Evolutionary conservation across 345 rosid species (phyloP).

Genomic region (Syzygium aqueum): DNA sequence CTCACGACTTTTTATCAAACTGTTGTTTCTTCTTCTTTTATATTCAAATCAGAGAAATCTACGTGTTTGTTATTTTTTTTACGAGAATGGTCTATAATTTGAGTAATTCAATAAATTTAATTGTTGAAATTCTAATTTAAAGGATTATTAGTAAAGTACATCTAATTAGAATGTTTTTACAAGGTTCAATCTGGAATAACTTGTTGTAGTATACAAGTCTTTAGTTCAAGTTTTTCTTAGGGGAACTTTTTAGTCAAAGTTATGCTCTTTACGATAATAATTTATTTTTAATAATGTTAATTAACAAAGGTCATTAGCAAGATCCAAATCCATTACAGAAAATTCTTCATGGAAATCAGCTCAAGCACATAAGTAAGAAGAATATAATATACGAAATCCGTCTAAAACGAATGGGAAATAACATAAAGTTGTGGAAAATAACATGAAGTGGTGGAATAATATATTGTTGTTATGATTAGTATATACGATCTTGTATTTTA

Average conservation of each 20-base stretch:
- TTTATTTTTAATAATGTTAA: not conserved
- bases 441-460: not conserved
- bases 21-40: not conserved
- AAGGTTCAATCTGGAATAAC: not conserved
- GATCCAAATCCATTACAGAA: not conserved
- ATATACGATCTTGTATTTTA: not conserved
- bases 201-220: not conserved
- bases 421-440: not conserved
- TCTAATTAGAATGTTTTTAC: not conserved
- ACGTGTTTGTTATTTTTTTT: not conserved
- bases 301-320: not conserved
- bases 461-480: not conserved
- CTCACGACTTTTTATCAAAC: not conserved
- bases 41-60: not conserved
- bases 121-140: not conserved
- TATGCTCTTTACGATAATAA: not conserved
- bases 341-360: not conserved
- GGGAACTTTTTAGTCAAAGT: not conserved
- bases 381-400: not conserved
- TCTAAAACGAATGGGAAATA: not conserved
- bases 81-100: not conserved
- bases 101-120: not conserved
- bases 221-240: not conserved
- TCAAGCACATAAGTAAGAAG: not conserved
- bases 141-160: not conserved